Percentiles rank a stretch among this genome's conserved stretches.
These are phyloP conservation scores for Aspergillus haitiensis DNA, from an alignment of 495 filamentous ascomycete species.

Conservation along the genomic window DNA sequence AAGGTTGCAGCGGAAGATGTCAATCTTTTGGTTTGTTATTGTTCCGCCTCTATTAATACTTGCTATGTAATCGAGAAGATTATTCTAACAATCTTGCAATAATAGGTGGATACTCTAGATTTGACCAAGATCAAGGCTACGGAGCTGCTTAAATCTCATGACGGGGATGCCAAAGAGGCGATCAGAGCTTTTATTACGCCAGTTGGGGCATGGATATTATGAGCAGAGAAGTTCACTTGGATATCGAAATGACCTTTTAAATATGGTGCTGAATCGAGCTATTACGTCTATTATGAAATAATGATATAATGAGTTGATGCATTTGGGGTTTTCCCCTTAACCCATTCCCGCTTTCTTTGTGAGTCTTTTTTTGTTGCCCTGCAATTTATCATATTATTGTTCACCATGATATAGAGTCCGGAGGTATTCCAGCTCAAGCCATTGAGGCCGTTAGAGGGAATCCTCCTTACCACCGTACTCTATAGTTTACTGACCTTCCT, in stretches of 20 bases:
- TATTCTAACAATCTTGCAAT: not conserved
- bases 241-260: not conserved
- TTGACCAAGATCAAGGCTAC: slow-evolving; percentile 78
- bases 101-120: slow-evolving; percentile 75
- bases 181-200: slow-evolving; percentile 61
- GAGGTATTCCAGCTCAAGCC: too few species aligned
- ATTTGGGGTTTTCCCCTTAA: too few species aligned
- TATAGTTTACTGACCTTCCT: too few species aligned
- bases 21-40: slow-evolving; percentile 56
- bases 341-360: too few species aligned
- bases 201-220: slow-evolving; percentile 24
- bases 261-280: not conserved
- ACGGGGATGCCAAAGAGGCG: slow-evolving; percentile 72
- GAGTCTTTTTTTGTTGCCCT: too few species aligned
- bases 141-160: slow-evolving; percentile 75
- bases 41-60: not conserved
- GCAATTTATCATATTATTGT: too few species aligned
- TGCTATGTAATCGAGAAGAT: not conserved
- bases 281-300: slow-evolving; percentile 2
- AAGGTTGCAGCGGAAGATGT: slow-evolving; percentile 70
- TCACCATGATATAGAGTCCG: too few species aligned
- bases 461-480: too few species aligned
- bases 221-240: not conserved
- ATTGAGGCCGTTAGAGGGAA: too few species aligned
- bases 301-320: not conserved